Conservation (phyloP, 768 basidiomycete genomes). For the Auriscalpium vulgare region DNA sequence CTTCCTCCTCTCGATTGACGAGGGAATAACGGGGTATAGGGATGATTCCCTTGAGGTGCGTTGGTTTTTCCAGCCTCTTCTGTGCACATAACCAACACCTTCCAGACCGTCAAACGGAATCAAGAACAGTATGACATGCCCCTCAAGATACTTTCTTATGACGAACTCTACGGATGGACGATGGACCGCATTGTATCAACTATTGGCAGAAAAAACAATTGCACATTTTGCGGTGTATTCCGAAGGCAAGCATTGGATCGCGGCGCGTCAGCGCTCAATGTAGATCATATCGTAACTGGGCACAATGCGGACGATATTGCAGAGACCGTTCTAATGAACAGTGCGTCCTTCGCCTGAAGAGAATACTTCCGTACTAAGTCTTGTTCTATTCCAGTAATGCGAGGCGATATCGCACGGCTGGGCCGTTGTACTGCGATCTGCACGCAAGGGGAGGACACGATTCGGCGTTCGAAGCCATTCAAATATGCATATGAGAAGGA, state of each 20-base stretch:
- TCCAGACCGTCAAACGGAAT: slow-evolving; percentile 93
- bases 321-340: slow-evolving; percentile 98
- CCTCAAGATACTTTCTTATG: slow-evolving; percentile 91
- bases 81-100: not conserved
- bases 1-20: slow-evolving; percentile 93
- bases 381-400: slow-evolving; percentile 61
- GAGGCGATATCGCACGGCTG: slow-evolving; percentile 92
- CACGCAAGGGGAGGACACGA: slow-evolving; percentile 93
- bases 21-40: slow-evolving; percentile 96
- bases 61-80: not conserved
- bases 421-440: slow-evolving; percentile 92
- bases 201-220: slow-evolving; percentile 95
- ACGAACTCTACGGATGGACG: slow-evolving; percentile 98
- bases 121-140: slow-evolving; percentile 93
- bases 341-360: slow-evolving; percentile 39
- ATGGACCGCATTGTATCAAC: slow-evolving; percentile 97
- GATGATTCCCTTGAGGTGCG: slow-evolving; percentile 92
- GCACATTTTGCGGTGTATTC: slow-evolving; percentile 98
- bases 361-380: slow-evolving; percentile 2
- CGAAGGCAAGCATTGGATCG: slow-evolving; percentile 93
- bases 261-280: slow-evolving; percentile 79
- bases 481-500: slow-evolving; percentile 99
- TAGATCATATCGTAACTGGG: slow-evolving; percentile 97
- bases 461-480: slow-evolving; percentile 97
- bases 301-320: slow-evolving; percentile 99